Evolutionary conservation across 2,329 filamentous ascomycete genomes (phyloP).

Genomic region (Davidsoniella virescens): DNA sequence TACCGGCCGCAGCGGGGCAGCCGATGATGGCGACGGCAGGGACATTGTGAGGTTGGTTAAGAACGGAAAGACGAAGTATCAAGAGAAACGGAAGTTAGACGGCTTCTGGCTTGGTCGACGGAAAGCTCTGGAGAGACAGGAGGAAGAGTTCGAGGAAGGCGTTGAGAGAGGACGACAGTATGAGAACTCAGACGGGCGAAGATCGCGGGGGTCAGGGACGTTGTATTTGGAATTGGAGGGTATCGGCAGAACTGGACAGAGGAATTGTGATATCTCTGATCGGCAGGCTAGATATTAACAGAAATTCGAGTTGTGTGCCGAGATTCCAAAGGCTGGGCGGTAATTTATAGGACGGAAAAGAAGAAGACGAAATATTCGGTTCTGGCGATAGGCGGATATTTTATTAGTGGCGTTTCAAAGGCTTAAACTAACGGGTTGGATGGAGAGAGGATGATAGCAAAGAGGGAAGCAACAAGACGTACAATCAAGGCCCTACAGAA

Average conservation of each 20-base stretch:
- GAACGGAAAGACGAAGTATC: not conserved
- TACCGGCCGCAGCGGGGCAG: slow-evolving; percentile 10
- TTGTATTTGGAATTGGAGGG: not conserved
- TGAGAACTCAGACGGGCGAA: not conserved
- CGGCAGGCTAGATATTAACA: not conserved
- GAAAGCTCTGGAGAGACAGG: not conserved
- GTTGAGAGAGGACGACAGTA: not conserved
- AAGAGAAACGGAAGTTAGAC: not conserved
- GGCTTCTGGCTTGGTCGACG: not conserved
- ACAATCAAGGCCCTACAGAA: too few relatives aligned
- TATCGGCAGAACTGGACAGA: not conserved
- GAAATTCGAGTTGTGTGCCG: not conserved
- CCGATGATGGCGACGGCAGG: slow-evolving; percentile 12
- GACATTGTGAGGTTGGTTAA: slow-evolving; percentile 6
- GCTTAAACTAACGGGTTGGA: too few relatives aligned
- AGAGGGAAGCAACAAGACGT: too few relatives aligned
- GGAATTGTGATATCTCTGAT: not conserved
- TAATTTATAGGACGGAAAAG: too few relatives aligned
- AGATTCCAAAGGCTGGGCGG: not conserved
- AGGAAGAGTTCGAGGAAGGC: not conserved
- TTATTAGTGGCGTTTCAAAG: not conserved
- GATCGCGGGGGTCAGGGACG: not conserved
- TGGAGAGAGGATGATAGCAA: too few relatives aligned
- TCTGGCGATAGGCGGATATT: not conserved
- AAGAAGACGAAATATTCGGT: not conserved